Evolutionary conservation across 2,329 filamentous ascomycete genomes (phyloP).

Genomic region (Aspergillus pseudonomiae): DNA sequence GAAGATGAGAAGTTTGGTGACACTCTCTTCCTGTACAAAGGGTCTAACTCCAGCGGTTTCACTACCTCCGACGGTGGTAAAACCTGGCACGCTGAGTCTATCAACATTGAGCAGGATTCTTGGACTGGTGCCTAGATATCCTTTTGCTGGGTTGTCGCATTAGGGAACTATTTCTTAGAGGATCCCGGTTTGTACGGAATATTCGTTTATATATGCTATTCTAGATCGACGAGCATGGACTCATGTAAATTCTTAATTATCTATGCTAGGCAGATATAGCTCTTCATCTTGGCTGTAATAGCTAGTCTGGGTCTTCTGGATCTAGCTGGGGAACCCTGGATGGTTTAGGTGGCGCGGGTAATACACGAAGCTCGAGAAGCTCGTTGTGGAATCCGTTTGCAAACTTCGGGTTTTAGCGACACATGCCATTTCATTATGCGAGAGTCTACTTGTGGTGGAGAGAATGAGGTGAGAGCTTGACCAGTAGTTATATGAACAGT

Average conservation of each 20-base stretch:
- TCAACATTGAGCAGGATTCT: neutral
- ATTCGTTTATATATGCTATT: neutral
- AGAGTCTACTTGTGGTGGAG: too few relatives aligned
- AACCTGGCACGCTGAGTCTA: slow-evolving; percentile 16
- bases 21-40: slow-evolving; percentile 17
- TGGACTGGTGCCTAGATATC: neutral
- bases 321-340: neutral
- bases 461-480: too few relatives aligned
- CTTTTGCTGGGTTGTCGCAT: neutral
- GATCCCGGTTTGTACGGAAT: neutral
- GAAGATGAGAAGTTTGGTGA: slow-evolving; percentile 18
- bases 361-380: neutral
- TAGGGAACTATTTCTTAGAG: neutral
- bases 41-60: slow-evolving; percentile 14
- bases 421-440: fast-evolving
- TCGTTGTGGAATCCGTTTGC: neutral
- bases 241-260: neutral
- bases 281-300: slow-evolving; percentile 3
- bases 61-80: slow-evolving; percentile 18
- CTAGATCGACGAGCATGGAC: neutral
- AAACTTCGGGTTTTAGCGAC: neutral
- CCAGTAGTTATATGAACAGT: too few relatives aligned
- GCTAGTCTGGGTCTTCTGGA: neutral
- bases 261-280: neutral
- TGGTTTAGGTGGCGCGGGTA: neutral